These are phyloP conservation scores for Hypoxylon sp. DNA, from an alignment of 2,329 filamentous ascomycete species.

Conservation along the genomic window DNA sequence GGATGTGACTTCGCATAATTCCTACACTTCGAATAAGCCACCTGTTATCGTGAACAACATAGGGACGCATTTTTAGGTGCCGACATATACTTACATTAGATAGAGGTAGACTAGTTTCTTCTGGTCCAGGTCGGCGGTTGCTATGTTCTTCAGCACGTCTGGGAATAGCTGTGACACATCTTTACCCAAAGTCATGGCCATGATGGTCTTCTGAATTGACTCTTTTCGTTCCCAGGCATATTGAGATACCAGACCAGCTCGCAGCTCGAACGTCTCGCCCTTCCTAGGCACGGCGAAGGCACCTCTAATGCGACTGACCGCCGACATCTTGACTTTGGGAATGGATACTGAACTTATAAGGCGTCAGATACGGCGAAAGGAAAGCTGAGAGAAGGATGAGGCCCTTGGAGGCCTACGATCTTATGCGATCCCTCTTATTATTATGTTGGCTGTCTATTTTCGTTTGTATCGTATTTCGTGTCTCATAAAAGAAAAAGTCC, in stretches of 20 bases:
- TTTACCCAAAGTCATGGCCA: constrained; percentile 99
- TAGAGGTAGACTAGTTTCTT: constrained; percentile 99
- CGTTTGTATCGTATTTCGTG: constrained; percentile 13
- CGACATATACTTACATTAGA: constrained; percentile 76
- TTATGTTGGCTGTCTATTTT: constrained; percentile 1
- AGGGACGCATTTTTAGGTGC: not conserved
- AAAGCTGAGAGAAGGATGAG: constrained; percentile 28
- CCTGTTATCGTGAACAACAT: not conserved
- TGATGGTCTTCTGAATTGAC: constrained; percentile 99
- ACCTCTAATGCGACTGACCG: constrained; percentile 94
- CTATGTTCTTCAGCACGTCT: constrained; percentile 98
- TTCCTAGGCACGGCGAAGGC: constrained; percentile 94
- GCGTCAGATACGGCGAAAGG: constrained; percentile 13
- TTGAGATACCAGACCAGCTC: constrained; percentile 94
- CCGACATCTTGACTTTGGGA: constrained; percentile 66
- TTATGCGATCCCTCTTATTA: constrained; percentile 3
- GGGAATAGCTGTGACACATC: constrained; percentile 97
- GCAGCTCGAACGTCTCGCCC: constrained; percentile 97
- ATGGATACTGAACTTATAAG: constrained; percentile 12
- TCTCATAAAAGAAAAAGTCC: constrained; percentile 7
- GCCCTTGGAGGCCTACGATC: constrained; percentile 44
- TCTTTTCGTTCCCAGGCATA: constrained; percentile 99
- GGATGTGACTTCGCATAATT: constrained; percentile 99
- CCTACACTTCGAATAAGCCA: constrained; percentile 60
- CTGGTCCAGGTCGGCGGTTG: constrained; percentile 91